Percentiles rank a stretch among this genome's conserved stretches.
Evolutionary conservation across 345 rosid species (phyloP).

Genomic region (Carallia pectinifolia): DNA sequence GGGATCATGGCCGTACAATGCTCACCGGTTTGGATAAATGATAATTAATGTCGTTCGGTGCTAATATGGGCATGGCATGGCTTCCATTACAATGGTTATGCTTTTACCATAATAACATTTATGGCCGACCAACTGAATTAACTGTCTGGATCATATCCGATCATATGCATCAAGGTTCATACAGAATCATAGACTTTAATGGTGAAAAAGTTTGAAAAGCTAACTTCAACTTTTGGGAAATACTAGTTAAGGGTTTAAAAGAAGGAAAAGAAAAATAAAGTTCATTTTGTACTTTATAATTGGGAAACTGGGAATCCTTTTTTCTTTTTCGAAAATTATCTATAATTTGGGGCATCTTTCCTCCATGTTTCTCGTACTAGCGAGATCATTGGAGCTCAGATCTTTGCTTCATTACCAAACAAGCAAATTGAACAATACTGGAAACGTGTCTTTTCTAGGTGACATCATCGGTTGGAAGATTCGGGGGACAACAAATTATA

Average conservation of each 20-base stretch:
- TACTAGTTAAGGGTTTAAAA: neutral
- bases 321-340: constrained; percentile 24
- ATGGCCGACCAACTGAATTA: constrained; percentile 35
- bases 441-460: no score
- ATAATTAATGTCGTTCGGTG: neutral
- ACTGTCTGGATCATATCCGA: constrained; percentile 19
- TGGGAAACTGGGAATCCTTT: constrained; percentile 26
- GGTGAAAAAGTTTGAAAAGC: neutral
- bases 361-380: constrained; percentile 20
- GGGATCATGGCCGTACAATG: neutral
- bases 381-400: constrained; percentile 6
- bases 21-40: neutral
- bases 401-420: constrained; percentile 21
- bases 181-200: neutral
- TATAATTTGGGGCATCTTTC: constrained; percentile 37
- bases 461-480: no score
- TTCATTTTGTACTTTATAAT: constrained; percentile 2
- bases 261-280: neutral
- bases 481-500: no score
- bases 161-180: constrained; percentile 4
- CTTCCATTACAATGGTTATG: neutral
- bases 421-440: constrained; percentile 4
- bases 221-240: constrained; percentile 1
- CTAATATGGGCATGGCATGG: neutral
- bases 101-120: neutral